These are phyloP conservation scores for Coemansia sp. DNA, from an alignment of 192 early-diverging fungal species.

Conservation along the genomic window DNA sequence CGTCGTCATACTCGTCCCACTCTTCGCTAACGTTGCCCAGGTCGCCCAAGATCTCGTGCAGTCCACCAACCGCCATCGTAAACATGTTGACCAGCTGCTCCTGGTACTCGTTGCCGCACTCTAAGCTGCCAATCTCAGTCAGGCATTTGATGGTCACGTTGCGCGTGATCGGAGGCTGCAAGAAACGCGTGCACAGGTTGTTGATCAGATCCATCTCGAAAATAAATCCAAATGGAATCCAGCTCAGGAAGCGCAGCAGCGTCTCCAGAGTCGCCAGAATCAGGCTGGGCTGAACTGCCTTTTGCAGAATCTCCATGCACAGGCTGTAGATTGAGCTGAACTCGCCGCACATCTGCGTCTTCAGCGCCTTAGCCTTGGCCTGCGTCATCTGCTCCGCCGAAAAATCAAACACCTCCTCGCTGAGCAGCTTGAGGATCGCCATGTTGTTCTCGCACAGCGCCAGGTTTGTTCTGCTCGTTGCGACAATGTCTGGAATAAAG, in stretches of 20 bases:
- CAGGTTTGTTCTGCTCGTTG: constrained; percentile 87
- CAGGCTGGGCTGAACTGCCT: constrained; percentile 83
- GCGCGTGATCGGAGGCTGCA: constrained; percentile 80
- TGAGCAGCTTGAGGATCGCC: constrained; percentile 95
- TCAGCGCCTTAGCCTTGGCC: constrained; percentile 87
- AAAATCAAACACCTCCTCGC: constrained; percentile 99
- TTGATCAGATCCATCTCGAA: constrained; percentile 93
- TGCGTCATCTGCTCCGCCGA: constrained; percentile 99
- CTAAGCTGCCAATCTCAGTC: constrained; percentile 92
- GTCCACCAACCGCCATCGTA: constrained; percentile 66
- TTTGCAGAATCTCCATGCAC: constrained; percentile 90
- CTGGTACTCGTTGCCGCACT: constrained; percentile 75
- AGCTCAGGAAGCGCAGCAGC: constrained; percentile 92
- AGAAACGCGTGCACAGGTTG: constrained; percentile 76
- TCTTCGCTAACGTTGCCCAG: constrained; percentile 71
- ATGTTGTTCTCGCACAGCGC: constrained; percentile 99
- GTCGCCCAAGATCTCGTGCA: constrained; percentile 44
- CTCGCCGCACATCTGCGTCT: constrained; percentile 92
- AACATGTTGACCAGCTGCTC: constrained; percentile 88
- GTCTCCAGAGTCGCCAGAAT: constrained; percentile 93
- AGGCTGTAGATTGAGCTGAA: constrained; percentile 94
- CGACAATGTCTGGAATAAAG: constrained; percentile 97
- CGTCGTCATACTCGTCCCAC: constrained; percentile 78
- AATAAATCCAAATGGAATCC: constrained; percentile 98
- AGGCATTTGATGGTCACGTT: constrained; percentile 95